Base-by-base conservation (phyloP, 257 asterid genomes). In the Apocynum venetum region DNA sequence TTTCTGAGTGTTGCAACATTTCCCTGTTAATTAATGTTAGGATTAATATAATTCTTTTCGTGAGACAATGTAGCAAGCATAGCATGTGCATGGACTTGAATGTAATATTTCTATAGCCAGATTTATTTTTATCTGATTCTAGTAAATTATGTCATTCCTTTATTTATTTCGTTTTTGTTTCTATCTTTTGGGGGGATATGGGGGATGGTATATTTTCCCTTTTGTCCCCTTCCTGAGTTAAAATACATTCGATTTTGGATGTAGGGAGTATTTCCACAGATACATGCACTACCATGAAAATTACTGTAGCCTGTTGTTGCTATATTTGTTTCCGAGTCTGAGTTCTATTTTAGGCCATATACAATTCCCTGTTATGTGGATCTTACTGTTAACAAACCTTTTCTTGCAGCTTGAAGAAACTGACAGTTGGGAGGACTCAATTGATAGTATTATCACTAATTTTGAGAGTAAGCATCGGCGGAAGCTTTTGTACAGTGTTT, bases 391-490 rank as follows among this genome's bases (percentile, higher is more conserved):
- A 15, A 13, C 25, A 56, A 25, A 25, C 35, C 4, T 72, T 10
- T 48, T 20, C 44, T 17, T 52, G 65, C 76, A 72, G 76, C 76
- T 72, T 36, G 76, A 72, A 51, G 76, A 36, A 52, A 55, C 57
- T 10, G 75, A 71, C 19, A 71, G 75, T 15, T 71, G 75, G 75
- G 75, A 52, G 48, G 76, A 72, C 2, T 31, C 64, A 8, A 72
- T 72, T 14, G 64, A 72, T 51, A 52, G 76, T 55, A 48, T 72
- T 14, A 72, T 72, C 59, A 9, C 44, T 3, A 72, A 72, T 43
- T 72, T 72, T 52, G 76, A 72, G 52, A 72, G 64, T 35, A 51
- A 72, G 52, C 76, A 51, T 40, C 76, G 64, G 48, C 6, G 76
- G 47, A 72, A 52, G 63, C 76, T 72, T 51, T 2, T 72, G 64